Conservation (phyloP, 805 yeast genomes). For the Zygotorulaspora danielsina region DNA sequence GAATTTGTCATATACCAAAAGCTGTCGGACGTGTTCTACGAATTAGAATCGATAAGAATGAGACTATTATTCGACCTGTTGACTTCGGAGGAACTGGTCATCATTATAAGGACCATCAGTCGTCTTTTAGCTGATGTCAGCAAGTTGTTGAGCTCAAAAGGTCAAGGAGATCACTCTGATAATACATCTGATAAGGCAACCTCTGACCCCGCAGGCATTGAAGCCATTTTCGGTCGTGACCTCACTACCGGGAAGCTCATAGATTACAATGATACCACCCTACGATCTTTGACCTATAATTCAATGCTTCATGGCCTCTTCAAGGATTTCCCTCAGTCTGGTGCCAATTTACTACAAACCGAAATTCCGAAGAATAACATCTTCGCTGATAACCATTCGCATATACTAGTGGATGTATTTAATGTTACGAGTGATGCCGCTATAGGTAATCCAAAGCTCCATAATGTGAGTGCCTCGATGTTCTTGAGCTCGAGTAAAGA, state of each 20-base stretch:
- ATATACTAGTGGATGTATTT: conserved; percentile 72
- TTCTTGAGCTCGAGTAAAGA: conserved; percentile 60
- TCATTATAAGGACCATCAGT: conserved; percentile 49
- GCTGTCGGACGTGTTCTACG: conserved; percentile 48
- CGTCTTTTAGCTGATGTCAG: conserved; percentile 54
- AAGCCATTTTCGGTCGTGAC: conserved; percentile 64
- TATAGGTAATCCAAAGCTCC: conserved; percentile 56
- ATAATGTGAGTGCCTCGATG: conserved; percentile 63
- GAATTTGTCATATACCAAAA: conserved; percentile 61
- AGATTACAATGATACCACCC: conserved; percentile 40
- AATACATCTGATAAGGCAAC: conserved; percentile 15
- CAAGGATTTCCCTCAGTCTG: conserved; percentile 59
- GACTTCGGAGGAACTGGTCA: conserved; percentile 48
- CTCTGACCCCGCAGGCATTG: conserved; percentile 57
- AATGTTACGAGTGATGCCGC: conserved; percentile 60
- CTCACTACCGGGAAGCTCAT: conserved; percentile 54
- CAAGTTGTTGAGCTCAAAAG: conserved; percentile 51
- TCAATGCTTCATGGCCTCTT: conserved; percentile 70
- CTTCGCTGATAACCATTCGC: conserved; percentile 49
- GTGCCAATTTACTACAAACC: conserved; percentile 36
- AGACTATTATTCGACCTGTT: conserved; percentile 47
- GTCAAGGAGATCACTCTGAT: conserved; percentile 31
- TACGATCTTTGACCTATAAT: conserved; percentile 59
- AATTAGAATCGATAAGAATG: conserved; percentile 55
- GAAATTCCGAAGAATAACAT: conserved; percentile 45